Percentiles rank a stretch among this genome's conserved stretches.
These are phyloP conservation scores for Chaetomiaceae sp. DNA, from an alignment of 2,329 filamentous ascomycete genomes.

Conservation along the genomic window DNA sequence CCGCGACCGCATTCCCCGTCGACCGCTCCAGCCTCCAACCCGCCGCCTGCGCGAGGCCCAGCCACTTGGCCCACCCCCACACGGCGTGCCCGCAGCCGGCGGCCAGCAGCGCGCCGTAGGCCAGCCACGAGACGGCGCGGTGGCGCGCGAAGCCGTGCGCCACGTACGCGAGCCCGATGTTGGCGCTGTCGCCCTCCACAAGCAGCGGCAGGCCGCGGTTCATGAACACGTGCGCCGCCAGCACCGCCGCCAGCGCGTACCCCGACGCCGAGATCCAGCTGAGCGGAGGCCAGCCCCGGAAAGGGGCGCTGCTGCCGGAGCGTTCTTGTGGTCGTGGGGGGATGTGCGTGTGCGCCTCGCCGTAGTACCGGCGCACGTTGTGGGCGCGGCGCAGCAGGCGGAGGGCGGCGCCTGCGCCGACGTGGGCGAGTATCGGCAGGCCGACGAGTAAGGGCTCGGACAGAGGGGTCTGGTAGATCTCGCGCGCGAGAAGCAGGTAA, in stretches of 20 bases:
- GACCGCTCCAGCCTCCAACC: slow-evolving; percentile 40
- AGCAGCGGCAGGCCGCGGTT: slow-evolving; percentile 71
- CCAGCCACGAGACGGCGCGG: slow-evolving; percentile 57
- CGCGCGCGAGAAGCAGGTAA: slow-evolving; percentile 83
- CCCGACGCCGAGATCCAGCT: slow-evolving; percentile 67
- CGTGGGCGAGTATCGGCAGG: slow-evolving; percentile 67
- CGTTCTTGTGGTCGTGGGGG: slow-evolving; percentile 33
- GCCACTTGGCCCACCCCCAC: slow-evolving; percentile 81
- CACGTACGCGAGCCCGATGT: slow-evolving; percentile 77
- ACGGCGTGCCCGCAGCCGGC: slow-evolving; percentile 70
- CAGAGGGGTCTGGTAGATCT: slow-evolving; percentile 81
- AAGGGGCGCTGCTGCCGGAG: slow-evolving; percentile 19
- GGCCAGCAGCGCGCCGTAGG: slow-evolving; percentile 62
- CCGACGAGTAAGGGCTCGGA: slow-evolving; percentile 75
- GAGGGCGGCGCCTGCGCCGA: slow-evolving; percentile 69
- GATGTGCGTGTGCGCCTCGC: slow-evolving; percentile 41
- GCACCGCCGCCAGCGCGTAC: slow-evolving; percentile 59
- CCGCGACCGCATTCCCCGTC: slow-evolving; percentile 37
- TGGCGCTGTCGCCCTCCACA: slow-evolving; percentile 78
- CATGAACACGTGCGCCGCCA: slow-evolving; percentile 65
- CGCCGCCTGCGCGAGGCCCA: slow-evolving; percentile 56
- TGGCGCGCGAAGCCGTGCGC: slow-evolving; percentile 77
- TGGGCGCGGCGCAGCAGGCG: slow-evolving; percentile 68
- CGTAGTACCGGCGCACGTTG: slow-evolving; percentile 69
- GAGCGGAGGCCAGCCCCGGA: slow-evolving; percentile 60